Evolutionary conservation across 257 asterid genomes (phyloP).

Genomic region (Cordia subcordata): DNA sequence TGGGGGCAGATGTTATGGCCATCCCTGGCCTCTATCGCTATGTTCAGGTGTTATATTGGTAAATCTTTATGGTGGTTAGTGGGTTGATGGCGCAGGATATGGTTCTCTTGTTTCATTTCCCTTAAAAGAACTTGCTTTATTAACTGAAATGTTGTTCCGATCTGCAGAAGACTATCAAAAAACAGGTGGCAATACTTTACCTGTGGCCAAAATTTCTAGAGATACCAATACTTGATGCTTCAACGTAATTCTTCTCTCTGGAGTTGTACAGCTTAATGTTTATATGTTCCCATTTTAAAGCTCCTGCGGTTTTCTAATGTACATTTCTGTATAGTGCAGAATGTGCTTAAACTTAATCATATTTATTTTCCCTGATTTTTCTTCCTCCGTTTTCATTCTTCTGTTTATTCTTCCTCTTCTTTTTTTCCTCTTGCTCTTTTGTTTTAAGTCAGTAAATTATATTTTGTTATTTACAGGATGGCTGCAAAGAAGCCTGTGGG

Average conservation of each 20-base stretch:
- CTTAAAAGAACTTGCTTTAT: neutral
- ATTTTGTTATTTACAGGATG: constrained; percentile 35
- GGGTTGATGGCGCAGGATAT: neutral
- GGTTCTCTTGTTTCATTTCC: neutral
- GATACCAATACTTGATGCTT: constrained; percentile 79
- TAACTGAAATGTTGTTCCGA: neutral
- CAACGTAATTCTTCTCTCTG: constrained; percentile 45
- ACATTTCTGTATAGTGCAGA: neutral
- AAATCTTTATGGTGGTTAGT: neutral
- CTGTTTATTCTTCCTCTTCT: neutral
- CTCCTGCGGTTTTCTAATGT: neutral
- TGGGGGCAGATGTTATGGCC: constrained; percentile 86
- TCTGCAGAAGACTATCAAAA: constrained; percentile 63
- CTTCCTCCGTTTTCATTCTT: too few relatives aligned
- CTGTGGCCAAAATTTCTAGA: constrained; percentile 84
- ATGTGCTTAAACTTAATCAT: neutral
- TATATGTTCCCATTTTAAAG: constrained; percentile 1
- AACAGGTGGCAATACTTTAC: constrained; percentile 63
- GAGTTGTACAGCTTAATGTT: neutral
- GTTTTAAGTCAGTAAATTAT: neutral
- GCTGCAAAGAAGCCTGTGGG: constrained; percentile 78
- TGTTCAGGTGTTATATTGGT: constrained; percentile 51
- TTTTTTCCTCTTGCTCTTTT: too few relatives aligned
- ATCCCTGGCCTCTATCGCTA: constrained; percentile 75
- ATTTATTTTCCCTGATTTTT: neutral